A percentile compares a stretch with the other conserved stretches of the same genome.
phyloP scores from a whole-genome alignment of 768 basidiomycete species.

The Termitomyces sp. region DNA sequence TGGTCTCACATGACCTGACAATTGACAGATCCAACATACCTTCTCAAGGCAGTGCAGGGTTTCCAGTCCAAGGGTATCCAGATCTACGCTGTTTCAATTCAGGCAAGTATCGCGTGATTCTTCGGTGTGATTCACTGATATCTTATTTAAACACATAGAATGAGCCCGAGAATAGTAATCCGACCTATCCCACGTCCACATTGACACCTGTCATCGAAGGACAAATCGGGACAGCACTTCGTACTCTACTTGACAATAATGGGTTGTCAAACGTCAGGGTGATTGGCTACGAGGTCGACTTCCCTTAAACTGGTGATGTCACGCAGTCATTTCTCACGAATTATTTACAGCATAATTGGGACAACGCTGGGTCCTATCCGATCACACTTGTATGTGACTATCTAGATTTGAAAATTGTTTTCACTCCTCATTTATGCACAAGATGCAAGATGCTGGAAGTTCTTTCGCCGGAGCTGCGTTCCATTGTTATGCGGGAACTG shows the following conservation, averaged over 20 bases:
- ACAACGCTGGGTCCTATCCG: constrained; percentile 56
- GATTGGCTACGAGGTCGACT: constrained; percentile 35
- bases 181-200: constrained; percentile 61
- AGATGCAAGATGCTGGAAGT: constrained; percentile 48
- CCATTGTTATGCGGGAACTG: constrained; percentile 53
- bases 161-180: constrained; percentile 50
- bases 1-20: background rate
- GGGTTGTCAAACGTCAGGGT: constrained; percentile 55
- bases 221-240: constrained; percentile 47
- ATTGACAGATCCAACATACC: constrained; percentile 58
- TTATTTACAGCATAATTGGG: constrained; percentile 58
- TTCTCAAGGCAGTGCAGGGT: constrained; percentile 67
- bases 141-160: constrained; percentile 21
- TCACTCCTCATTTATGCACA: background rate
- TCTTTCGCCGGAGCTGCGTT: constrained; percentile 64
- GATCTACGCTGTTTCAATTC: constrained; percentile 57
- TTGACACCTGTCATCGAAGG: constrained; percentile 54
- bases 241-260: constrained; percentile 55
- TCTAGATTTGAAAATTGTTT: background rate
- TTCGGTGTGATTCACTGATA: no score
- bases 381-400: constrained; percentile 32
- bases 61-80: constrained; percentile 56
- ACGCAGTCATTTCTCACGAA: background rate
- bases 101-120: constrained; percentile 19
- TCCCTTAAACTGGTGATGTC: background rate